Conservation (phyloP, 176 grass and related monocot species). For the Avena eriantha region DNA sequence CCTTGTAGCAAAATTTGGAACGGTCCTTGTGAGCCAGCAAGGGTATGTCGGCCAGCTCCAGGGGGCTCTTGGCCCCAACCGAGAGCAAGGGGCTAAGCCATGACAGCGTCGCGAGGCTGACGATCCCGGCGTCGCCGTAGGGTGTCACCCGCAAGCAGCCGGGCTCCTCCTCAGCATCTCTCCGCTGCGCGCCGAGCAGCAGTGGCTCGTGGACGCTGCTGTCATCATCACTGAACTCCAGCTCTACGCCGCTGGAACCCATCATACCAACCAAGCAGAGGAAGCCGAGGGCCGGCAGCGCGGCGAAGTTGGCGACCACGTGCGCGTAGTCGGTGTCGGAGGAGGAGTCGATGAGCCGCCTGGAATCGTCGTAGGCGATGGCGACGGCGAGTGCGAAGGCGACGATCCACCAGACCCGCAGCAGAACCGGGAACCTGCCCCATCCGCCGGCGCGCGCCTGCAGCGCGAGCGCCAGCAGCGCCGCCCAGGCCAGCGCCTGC, state of each 20-base stretch:
- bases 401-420: constrained; percentile 88
- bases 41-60: constrained; percentile 87
- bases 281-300: constrained; percentile 68
- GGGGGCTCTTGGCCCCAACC: constrained; percentile 68
- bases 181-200: constrained; percentile 45
- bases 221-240: constrained; percentile 47
- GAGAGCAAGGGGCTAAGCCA: constrained; percentile 79
- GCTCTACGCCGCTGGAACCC: constrained; percentile 73
- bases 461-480: constrained; percentile 55
- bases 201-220: constrained; percentile 61
- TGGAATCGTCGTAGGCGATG: constrained; percentile 56
- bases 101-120: constrained; percentile 73
- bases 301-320: constrained; percentile 69
- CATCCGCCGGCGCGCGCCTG: constrained; percentile 51
- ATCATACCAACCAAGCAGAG: constrained; percentile 70
- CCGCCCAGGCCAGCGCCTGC: constrained; percentile 72
- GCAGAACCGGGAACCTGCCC: constrained; percentile 66
- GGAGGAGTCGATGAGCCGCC: constrained; percentile 26
- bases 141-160: constrained; percentile 79
- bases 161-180: constrained; percentile 55
- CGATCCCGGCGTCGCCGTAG: constrained; percentile 66
- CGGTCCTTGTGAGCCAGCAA: constrained; percentile 78
- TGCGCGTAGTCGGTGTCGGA: constrained; percentile 47
- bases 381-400: constrained; percentile 73
- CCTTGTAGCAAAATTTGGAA: constrained; percentile 83